Evolutionary conservation across 108 stramenopile species (phyloP).

Genomic region (Cylindrotheca closterium): DNA sequence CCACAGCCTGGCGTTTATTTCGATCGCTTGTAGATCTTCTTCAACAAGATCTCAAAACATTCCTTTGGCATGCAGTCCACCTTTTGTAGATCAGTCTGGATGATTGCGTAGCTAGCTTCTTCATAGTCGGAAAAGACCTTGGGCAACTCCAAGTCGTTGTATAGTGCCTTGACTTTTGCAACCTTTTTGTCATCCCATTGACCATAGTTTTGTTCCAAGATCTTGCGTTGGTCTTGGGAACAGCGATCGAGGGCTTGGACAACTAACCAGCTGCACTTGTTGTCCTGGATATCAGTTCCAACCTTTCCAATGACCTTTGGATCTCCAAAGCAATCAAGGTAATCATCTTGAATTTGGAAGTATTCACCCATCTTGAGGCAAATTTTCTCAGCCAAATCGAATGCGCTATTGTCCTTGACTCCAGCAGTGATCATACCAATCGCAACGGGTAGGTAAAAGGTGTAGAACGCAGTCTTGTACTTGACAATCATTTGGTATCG

Average conservation of each 20-base stretch:
- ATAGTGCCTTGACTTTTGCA: constrained; percentile 57
- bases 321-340: constrained; percentile 95
- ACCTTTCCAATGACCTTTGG: constrained; percentile 97
- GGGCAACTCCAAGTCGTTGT: constrained; percentile 70
- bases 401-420: constrained; percentile 32
- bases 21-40: constrained; percentile 84
- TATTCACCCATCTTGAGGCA: constrained; percentile 89
- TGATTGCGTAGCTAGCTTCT: constrained; percentile 56
- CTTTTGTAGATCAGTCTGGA: constrained; percentile 13
- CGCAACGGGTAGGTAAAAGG: constrained; percentile 95
- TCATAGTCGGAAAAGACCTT: constrained; percentile 69
- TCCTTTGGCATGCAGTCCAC: constrained; percentile 50
- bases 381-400: constrained; percentile 39
- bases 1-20: too few species aligned
- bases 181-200: constrained; percentile 47
- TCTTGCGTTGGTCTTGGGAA: constrained; percentile 18
- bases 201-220: constrained; percentile 70
- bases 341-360: constrained; percentile 99
- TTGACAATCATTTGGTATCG: constrained; percentile 90
- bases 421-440: constrained; percentile 63
- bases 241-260: constrained; percentile 37
- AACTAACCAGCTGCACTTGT: constrained; percentile 96
- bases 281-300: constrained; percentile 99
- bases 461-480: constrained; percentile 99
- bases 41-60: constrained; percentile 71